Base-by-base conservation (phyloP, 305 asterid species). In the Solanum hybrid region DNA sequence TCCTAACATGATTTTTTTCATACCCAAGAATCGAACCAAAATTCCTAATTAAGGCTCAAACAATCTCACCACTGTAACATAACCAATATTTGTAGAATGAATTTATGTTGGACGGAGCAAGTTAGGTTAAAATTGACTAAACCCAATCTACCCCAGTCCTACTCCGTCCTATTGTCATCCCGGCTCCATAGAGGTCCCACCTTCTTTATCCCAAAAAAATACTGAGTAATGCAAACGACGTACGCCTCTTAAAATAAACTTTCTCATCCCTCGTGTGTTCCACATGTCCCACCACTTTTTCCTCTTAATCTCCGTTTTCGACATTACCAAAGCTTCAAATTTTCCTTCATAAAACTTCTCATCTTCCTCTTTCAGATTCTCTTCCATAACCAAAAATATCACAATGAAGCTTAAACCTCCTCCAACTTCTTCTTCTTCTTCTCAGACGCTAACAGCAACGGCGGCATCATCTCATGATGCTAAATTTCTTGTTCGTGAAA, bases 401-500 rank as follows among this genome's bases (percentile, higher is more conserved):
- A 86, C 92, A 88, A 97, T 97, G 99, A 96, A 95, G 95, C 91
- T 96, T 13, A 96, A 96, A 94, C 91, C 92, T 83, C 92, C 95
- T 26, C 20, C 87, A 5, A 84, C 20, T 13, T 29, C 87, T 6
- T 92, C 96, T 2, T 93, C 76, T 1, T 93, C 99, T 20, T 69
- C 76, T 2, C 95, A 95, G 86, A 92, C 96, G 91, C 93, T 97
- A 87, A 90, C 96, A 33, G 89, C 96, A 22, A 77, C 97, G 67
- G 46, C 97, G 67, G 67, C 67, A 51, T 90, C 93, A 24, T 79
- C 93, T 12, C 89, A 88, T 29, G 99, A 97, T 24, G 92, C 99
- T 88, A 90, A 92, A 89, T 92, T 96, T 69, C 97, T 97, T 33
- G 98, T 96, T 4, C 98, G 98, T 9, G 99, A 97, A 94, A 96